These are phyloP conservation scores for Pinus tabuliformis DNA, from an alignment of 75 land plant genomes.

Conservation along the genomic window DNA sequence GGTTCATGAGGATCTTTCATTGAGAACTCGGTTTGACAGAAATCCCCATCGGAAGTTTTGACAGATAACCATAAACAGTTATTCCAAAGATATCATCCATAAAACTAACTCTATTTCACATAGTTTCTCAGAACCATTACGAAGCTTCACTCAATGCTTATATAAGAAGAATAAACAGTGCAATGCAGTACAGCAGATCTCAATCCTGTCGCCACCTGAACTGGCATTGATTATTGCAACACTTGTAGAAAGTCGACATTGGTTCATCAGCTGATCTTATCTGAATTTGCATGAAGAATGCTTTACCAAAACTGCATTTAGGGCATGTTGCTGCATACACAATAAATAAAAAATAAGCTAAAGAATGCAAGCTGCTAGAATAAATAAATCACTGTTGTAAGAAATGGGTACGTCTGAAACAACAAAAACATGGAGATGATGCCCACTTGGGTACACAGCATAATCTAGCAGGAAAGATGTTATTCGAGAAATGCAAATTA, in stretches of 20 bases:
- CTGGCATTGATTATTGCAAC: conserved; percentile 45
- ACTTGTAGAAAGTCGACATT: conserved; percentile 57
- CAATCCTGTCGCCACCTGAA: conserved; percentile 50
- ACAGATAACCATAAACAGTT: neutral
- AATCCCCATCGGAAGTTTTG: neutral
- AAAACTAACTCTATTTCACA: neutral
- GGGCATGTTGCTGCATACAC: conserved; percentile 44
- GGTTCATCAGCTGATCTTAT: conserved; percentile 80
- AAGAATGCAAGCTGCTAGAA: neutral
- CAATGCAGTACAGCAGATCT: conserved; percentile 1
- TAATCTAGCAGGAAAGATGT: neutral
- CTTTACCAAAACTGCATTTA: conserved; percentile 36
- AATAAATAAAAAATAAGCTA: neutral
- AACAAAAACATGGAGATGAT: neutral
- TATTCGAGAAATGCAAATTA: neutral
- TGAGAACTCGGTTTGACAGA: neutral
- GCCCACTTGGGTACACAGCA: neutral
- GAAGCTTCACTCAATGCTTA: neutral
- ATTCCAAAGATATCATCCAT: neutral
- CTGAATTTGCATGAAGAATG: conserved; percentile 53
- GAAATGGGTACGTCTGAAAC: neutral
- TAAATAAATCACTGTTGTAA: neutral
- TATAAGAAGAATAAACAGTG: neutral
- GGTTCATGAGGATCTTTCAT: neutral
- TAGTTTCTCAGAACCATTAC: neutral